phyloP scores from a whole-genome alignment of 2,329 filamentous ascomycete species.

The Coleophoma cylindrospora region DNA sequence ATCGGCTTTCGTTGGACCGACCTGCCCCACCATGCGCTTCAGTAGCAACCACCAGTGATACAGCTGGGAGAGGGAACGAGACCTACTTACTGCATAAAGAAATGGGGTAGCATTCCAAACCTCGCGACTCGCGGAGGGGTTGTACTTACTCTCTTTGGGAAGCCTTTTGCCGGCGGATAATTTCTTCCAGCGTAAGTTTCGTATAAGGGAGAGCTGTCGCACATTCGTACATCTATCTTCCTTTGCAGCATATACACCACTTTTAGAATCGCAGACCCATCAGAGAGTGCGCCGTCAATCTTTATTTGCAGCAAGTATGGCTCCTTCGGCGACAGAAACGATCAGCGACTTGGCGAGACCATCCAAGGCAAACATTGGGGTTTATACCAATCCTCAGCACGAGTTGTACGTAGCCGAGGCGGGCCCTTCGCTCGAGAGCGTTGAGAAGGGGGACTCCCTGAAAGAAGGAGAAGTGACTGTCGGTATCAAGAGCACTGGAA shows the following conservation, averaged over 20 bases:
- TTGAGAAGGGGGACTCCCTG: conserved; percentile 62
- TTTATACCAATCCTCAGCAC: conserved; percentile 91
- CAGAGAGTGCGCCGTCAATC: no score
- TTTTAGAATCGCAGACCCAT: background rate
- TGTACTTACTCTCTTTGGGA: background rate
- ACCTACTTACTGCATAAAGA: background rate
- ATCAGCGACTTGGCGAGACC: conserved; percentile 32
- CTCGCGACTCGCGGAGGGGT: background rate
- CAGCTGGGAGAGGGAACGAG: background rate
- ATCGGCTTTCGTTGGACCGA: conserved; percentile 6
- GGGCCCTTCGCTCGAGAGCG: conserved; percentile 68
- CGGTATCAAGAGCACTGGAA: conserved; percentile 89
- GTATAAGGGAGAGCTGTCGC: background rate
- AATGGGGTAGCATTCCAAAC: background rate
- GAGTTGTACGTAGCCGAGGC: conserved; percentile 85
- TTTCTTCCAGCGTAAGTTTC: background rate
- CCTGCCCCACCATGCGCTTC: background rate
- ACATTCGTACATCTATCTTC: background rate
- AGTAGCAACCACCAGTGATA: no score
- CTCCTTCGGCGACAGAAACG: conserved; percentile 19
- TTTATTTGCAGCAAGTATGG: conserved; percentile 9
- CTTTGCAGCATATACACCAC: background rate
- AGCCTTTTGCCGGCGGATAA: background rate
- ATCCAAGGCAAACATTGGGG: conserved; percentile 84
- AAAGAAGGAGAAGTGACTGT: conserved; percentile 82